Evolutionary conservation across 2,329 filamentous ascomycete genomes (phyloP).

Genomic region (Epichloe baconii): DNA sequence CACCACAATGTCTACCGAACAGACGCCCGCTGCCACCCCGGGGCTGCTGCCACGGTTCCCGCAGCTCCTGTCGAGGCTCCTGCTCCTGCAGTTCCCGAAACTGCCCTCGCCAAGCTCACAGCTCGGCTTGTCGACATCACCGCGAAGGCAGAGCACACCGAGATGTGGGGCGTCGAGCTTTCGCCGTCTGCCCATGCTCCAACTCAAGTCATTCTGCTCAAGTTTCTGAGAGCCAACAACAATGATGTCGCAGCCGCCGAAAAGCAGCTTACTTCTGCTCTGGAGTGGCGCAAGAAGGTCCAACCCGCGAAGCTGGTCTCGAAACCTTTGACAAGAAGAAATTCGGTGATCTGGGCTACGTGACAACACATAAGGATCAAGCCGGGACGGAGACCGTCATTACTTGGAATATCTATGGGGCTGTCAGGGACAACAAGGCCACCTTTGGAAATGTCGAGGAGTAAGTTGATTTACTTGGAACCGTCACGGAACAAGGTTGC

Average conservation of each 20-base stretch:
- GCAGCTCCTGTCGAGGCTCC: conserved; percentile 7
- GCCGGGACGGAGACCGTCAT: conserved; percentile 49
- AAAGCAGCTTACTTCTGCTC: conserved; percentile 63
- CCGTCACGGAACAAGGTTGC: not conserved
- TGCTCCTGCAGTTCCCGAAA: conserved; percentile 10
- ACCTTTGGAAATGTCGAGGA: conserved; percentile 74
- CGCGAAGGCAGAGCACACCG: conserved; percentile 45
- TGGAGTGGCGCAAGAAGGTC: conserved; percentile 71
- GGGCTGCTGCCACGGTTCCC: conserved; percentile 9
- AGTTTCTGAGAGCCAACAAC: conserved; percentile 84
- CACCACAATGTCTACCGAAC: conserved; percentile 14
- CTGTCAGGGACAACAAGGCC: conserved; percentile 66
- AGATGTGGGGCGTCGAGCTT: conserved; percentile 81
- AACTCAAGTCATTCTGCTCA: conserved; percentile 76
- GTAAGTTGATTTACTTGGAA: conserved; percentile 29
- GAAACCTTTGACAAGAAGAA: conserved; percentile 52
- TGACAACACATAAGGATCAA: conserved; percentile 54
- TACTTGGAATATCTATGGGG: conserved; percentile 90
- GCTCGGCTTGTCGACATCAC: conserved; percentile 45
- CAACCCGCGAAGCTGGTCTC: conserved; percentile 55
- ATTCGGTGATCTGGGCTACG: conserved; percentile 68
- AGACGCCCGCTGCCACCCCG: conserved; percentile 8
- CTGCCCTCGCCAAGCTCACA: conserved; percentile 41
- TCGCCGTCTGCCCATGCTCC: conserved; percentile 45
- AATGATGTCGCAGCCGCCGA: conserved; percentile 61